Conservation (phyloP, 2,329 filamentous ascomycete genomes). For the Ophiostoma sp. region DNA sequence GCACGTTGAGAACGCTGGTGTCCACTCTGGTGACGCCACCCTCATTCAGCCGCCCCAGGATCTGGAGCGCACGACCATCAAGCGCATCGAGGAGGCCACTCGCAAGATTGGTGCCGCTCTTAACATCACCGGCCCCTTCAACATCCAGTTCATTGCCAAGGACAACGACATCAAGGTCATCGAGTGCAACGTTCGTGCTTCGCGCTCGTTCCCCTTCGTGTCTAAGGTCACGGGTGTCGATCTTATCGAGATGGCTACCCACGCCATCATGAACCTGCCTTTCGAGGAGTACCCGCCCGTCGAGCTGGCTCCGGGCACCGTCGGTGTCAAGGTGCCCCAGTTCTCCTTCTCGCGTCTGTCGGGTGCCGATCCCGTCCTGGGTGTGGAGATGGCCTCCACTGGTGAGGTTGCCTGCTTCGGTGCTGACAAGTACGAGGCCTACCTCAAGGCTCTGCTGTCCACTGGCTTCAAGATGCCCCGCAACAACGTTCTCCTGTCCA, state of each 20-base stretch:
- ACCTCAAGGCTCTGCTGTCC: conserved; percentile 91
- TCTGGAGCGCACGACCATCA: conserved; percentile 82
- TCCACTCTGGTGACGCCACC: conserved; percentile 96
- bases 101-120: conserved; percentile 91
- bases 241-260: conserved; percentile 97
- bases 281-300: conserved; percentile 79
- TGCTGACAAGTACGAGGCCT: conserved; percentile 93
- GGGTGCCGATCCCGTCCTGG: conserved; percentile 91
- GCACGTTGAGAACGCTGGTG: conserved; percentile 97
- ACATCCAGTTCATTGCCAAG: conserved; percentile 99
- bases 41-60: conserved; percentile 94
- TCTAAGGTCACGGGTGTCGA: conserved; percentile 99
- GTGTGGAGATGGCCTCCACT: conserved; percentile 98
- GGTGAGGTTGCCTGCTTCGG: conserved; percentile 98
- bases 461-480: conserved; percentile 96
- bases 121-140: conserved; percentile 95
- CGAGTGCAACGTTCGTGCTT: conserved; percentile 96
- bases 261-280: conserved; percentile 86
- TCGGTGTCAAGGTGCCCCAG: conserved; percentile 96
- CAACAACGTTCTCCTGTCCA: conserved; percentile 91
- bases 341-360: conserved; percentile 98
- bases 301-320: conserved; percentile 74
- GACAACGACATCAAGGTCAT: conserved; percentile 99
- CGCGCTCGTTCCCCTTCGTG: conserved; percentile 95
- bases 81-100: conserved; percentile 90